Base-by-base conservation (phyloP, 2,329 filamentous ascomycete genomes). In the Penicillium sp. region DNA sequence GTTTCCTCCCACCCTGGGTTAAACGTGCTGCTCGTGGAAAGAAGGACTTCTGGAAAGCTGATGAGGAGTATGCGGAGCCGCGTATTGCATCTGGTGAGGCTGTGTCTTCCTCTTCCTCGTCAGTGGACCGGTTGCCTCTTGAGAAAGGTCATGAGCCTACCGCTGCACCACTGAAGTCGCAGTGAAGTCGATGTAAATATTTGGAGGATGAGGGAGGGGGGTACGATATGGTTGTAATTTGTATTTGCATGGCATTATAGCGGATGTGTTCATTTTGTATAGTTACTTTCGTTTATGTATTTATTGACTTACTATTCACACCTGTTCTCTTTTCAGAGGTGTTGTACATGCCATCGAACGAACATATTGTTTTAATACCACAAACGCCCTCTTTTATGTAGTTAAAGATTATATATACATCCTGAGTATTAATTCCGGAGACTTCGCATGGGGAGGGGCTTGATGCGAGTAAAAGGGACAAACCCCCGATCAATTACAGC, bases 1-100 rank as follows among this genome's bases (percentile, higher is more conserved):
- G 90, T 1, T 75, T 94, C 49, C 75, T 92, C 27, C 90, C 91
- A 0, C 84, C 84, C 0, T 95, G 91, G 91, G 69, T 91, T 50
- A 78, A 80, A 56, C 82, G 91, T 31, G 76, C 88, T 5, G 70
- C 75, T 0, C 76, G 76, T 38, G 90, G 90, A 29, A 89, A 91
- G 79, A 88, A 82, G 75, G 83, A 88, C 65, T 92, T 92, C 70
- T 92, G 89, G 89, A 79, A 79, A 44, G 39, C 55, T 1, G 67
- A 72, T 40, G 70, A 68, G 54, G 64, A 68, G 49, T 58, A 57
- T 7, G 57, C 50, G 3, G 52, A 36, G 13, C 60, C 68, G 44
- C 57, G 47, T 2, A 43, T 41, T 16, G 48, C 33, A 5, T 27
- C 54, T 13, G 60, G 58, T 9, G 61, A 61, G 29, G 36, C 46